These are phyloP conservation scores for Plectosphaerella cucumerina DNA, from an alignment of 2,329 filamentous ascomycete genomes.

Conservation along the genomic window DNA sequence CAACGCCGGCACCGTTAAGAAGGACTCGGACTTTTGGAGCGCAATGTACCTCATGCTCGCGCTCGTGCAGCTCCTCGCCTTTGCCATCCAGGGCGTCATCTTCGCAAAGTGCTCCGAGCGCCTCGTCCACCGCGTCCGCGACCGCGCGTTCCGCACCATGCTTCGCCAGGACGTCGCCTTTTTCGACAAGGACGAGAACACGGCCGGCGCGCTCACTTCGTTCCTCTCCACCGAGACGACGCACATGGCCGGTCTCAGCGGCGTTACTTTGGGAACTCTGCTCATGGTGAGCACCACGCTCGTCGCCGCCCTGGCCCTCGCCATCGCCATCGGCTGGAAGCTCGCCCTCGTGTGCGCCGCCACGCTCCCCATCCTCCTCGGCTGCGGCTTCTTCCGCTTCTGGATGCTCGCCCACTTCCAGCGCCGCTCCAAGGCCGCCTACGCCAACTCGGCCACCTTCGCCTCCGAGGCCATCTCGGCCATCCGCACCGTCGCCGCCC, in stretches of 20 bases:
- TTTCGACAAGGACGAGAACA: slow-evolving; percentile 88
- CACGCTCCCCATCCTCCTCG: slow-evolving; percentile 72
- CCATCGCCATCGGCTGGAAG: slow-evolving; percentile 81
- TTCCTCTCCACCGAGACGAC: slow-evolving; percentile 89
- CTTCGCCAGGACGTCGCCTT: slow-evolving; percentile 90
- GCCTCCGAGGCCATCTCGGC: slow-evolving; percentile 92
- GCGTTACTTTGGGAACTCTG: slow-evolving; percentile 81
- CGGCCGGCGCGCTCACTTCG: slow-evolving; percentile 79
- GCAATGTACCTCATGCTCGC: slow-evolving; percentile 86
- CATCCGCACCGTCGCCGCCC: slow-evolving; percentile 86
- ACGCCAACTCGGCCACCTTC: slow-evolving; percentile 76
- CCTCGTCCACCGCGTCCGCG: slow-evolving; percentile 77
- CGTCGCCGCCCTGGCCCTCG: slow-evolving; percentile 64
- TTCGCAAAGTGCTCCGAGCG: slow-evolving; percentile 87
- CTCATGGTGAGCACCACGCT: slow-evolving; percentile 78
- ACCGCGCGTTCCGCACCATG: slow-evolving; percentile 79
- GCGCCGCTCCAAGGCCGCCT: slow-evolving; percentile 71
- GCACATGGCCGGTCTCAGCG: slow-evolving; percentile 81
- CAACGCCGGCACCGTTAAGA: slow-evolving; percentile 54
- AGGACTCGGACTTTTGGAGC: slow-evolving; percentile 79
- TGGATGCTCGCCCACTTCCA: slow-evolving; percentile 79
- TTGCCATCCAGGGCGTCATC: slow-evolving; percentile 62
- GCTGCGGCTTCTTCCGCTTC: slow-evolving; percentile 84
- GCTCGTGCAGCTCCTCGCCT: slow-evolving; percentile 66
- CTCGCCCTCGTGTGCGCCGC: slow-evolving; percentile 77